A percentile compares a stretch with the other conserved stretches of the same genome.
These are phyloP conservation scores for Diplotaxis tenuifolia DNA, from an alignment of 345 rosid species.

Conservation along the genomic window DNA sequence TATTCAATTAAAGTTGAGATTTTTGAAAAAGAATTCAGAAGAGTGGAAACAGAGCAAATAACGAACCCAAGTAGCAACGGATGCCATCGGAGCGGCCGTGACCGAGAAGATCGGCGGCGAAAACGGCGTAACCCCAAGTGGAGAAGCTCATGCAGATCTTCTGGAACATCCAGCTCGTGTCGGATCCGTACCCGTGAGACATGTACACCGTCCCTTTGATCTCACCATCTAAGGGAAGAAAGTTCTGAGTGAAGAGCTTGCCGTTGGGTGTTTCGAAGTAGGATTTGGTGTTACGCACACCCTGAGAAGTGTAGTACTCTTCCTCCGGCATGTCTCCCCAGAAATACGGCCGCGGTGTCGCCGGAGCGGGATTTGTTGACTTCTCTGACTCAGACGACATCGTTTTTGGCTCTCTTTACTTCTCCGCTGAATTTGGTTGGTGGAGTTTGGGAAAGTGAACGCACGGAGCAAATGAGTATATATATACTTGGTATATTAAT, in stretches of 20 bases:
- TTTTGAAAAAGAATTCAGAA: background rate
- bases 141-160: conserved; percentile 76
- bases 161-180: conserved; percentile 91
- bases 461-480: background rate
- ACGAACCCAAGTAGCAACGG: conserved; percentile 81
- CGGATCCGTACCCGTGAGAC: conserved; percentile 95
- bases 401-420: conserved; percentile 1
- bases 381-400: conserved; percentile 34
- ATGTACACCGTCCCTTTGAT: conserved; percentile 77
- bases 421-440: background rate
- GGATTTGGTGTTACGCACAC: conserved; percentile 66
- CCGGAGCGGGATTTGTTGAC: conserved; percentile 30
- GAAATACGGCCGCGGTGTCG: conserved; percentile 44
- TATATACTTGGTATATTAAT: background rate
- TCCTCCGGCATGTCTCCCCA: conserved; percentile 92
- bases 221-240: conserved; percentile 64
- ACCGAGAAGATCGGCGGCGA: conserved; percentile 92
- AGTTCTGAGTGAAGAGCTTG: conserved; percentile 79
- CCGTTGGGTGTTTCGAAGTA: conserved; percentile 88
- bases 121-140: conserved; percentile 96
- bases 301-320: conserved; percentile 82
- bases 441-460: background rate
- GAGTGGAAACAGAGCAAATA: background rate
- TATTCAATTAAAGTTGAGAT: background rate
- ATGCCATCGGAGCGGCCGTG: conserved; percentile 95